Base-by-base conservation (phyloP, 1,284 basidiomycete species). In the Sporisorium reilianum region DNA sequence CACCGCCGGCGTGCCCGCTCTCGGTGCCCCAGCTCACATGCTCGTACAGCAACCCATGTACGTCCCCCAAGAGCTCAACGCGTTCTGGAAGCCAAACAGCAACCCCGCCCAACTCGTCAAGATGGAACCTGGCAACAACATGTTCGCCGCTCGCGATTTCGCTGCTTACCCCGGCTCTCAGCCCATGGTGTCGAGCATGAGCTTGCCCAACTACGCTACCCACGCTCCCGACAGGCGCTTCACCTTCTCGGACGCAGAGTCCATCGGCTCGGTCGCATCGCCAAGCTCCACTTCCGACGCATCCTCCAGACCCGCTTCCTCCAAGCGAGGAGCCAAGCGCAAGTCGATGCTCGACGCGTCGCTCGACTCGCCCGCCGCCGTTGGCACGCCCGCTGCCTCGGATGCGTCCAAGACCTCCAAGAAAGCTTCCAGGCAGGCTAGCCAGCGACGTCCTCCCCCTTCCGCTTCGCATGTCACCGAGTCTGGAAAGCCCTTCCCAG, bases 401-500 rank as follows among this genome's bases (percentile, higher is more conserved):
- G 61, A 59, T 12, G 40, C 52, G 8, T 9, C 20, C 44, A 70
- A 69, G 25, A 5, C 53, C 14, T 25, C 20, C 48, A 76, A 73
- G 38, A 76, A 66, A 46, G 11, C 44, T 8, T 32, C 55, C 12
- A 54, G 30, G 26, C 57, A 45, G 34, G 18, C 55, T 25, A 60
- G 41, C 36, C 74, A 68, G 63, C 65, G 77, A 45, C 77, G 81
- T 2, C 75, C 79, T 40, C 82, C 81, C 22, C 81, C 81, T 10
- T 80, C 77, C 3, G 82, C 81, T 7, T 80, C 73, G 14, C 82
- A 84, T 42, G 36, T 81, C 52, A 84, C 82, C 50, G 81, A 82
- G 62, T 66, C 79, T 6, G 82, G 82, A 28, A 72, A 78, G 58
- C 82, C 82, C 14, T 84, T 84, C 77, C 82, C 82, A 18, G 79